These are phyloP conservation scores for Coelastrella sp. DNA, from an alignment of 139 green algal genomes.

Conservation along the genomic window DNA sequence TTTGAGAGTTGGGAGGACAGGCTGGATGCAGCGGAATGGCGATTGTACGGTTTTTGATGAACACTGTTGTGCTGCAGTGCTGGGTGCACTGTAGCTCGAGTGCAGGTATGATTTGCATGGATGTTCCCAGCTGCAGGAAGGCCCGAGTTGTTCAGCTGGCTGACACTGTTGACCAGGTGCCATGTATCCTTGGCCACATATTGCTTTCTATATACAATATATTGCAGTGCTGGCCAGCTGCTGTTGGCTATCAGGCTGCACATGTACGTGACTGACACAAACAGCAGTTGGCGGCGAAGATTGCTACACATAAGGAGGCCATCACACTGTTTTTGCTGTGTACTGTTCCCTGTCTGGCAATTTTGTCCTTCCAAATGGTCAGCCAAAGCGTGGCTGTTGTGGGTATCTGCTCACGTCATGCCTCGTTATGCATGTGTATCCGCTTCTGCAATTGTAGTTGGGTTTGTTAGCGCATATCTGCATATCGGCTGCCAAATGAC, in stretches of 20 bases:
- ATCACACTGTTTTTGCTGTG: not conserved
- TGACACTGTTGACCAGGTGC: not conserved
- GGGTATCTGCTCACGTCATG: not conserved
- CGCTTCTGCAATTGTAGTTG: not conserved
- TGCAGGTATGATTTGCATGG: not conserved
- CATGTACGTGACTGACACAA: not conserved
- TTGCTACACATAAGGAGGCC: not conserved
- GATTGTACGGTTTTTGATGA: not conserved
- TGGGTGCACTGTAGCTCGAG: not conserved
- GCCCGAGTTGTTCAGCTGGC: not conserved
- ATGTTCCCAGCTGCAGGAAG: not conserved
- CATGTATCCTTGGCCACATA: not conserved
- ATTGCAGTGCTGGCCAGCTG: not conserved
- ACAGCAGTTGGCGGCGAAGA: not conserved
- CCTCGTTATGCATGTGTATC: not conserved
- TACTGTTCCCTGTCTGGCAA: not conserved
- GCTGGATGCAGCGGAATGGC: not conserved
- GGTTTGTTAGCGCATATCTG: not conserved
- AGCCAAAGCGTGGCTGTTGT: not conserved
- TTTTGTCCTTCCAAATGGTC: not conserved
- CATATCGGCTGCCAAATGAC: no score
- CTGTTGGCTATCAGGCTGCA: not conserved
- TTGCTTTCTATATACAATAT: not conserved
- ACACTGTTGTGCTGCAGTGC: slow-evolving; percentile 1
- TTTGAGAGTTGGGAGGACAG: not conserved